These are phyloP conservation scores for Nephelium lappaceum DNA, from an alignment of 345 rosid genomes.

Conservation along the genomic window DNA sequence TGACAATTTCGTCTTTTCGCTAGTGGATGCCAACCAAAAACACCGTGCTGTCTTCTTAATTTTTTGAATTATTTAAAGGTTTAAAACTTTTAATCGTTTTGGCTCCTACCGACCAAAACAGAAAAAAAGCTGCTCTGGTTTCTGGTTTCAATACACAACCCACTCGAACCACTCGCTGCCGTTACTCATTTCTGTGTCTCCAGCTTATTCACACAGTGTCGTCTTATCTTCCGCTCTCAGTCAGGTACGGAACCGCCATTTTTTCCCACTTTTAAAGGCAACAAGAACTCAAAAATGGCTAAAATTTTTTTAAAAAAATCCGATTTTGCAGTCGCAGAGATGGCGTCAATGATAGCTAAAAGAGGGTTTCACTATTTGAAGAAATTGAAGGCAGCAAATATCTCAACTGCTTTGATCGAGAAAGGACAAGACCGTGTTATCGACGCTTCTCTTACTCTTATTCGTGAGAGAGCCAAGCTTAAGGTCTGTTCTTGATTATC, in stretches of 20 bases:
- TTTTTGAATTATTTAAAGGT: neutral
- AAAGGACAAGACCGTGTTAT: conserved; percentile 89
- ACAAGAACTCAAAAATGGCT: neutral
- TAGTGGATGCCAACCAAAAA: neutral
- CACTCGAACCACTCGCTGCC: neutral
- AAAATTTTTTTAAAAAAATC: neutral
- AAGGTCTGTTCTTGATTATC: conserved; percentile 46
- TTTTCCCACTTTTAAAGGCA: neutral
- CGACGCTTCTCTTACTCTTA: conserved; percentile 95
- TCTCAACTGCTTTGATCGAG: conserved; percentile 62
- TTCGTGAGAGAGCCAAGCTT: conserved; percentile 95
- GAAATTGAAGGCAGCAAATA: conserved; percentile 56
- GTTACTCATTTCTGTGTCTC: neutral
- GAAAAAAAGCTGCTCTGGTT: neutral
- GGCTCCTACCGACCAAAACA: neutral
- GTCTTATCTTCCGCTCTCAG: neutral
- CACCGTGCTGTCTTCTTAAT: neutral
- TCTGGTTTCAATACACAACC: neutral
- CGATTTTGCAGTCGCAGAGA: conserved; percentile 32
- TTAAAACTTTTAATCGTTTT: neutral
- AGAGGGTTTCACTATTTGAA: conserved; percentile 67
- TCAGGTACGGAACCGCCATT: neutral
- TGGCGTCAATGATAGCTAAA: conserved; percentile 49
- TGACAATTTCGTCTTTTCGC: neutral
- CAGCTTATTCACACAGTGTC: neutral